These are phyloP conservation scores for Ophiorrhiza pumila DNA, from an alignment of 257 asterid genomes.

Conservation along the genomic window DNA sequence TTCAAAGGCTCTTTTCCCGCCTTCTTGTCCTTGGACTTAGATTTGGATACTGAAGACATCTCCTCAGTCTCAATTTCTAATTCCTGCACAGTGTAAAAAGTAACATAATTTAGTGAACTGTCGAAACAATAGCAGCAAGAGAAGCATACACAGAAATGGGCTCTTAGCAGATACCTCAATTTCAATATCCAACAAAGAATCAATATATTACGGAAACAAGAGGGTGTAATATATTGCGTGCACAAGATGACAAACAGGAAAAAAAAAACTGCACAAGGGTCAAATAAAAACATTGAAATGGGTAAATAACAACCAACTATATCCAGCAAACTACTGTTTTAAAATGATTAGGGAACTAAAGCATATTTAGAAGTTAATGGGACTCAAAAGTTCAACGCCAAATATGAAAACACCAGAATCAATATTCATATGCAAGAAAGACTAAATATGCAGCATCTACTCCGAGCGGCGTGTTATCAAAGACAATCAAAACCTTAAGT, in stretches of 20 bases:
- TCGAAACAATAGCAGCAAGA: background rate
- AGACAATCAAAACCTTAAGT: too few species aligned
- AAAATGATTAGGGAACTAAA: background rate
- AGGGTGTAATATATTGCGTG: too few species aligned
- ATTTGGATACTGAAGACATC: conserved; percentile 75
- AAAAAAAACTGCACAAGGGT: background rate
- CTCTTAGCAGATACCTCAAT: background rate
- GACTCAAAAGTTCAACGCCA: background rate
- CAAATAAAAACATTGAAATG: background rate
- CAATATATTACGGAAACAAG: too few species aligned
- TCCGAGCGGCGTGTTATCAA: background rate
- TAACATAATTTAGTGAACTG: background rate
- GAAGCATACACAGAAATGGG: background rate
- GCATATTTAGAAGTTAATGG: background rate
- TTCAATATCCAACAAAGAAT: background rate
- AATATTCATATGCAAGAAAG: background rate
- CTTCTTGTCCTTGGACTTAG: conserved; percentile 81
- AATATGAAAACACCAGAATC: background rate
- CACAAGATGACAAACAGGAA: background rate
- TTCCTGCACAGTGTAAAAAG: conserved; percentile 32
- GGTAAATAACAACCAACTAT: background rate
- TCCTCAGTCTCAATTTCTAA: conserved; percentile 27
- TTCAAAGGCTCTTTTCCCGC: conserved; percentile 63
- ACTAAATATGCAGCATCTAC: background rate
- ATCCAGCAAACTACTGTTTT: background rate